Percentiles rank a stretch among this genome's conserved stretches.
These are phyloP conservation scores for Pseudogymnoascus verrucosus DNA, from an alignment of 2,329 filamentous ascomycete species.

Conservation along the genomic window DNA sequence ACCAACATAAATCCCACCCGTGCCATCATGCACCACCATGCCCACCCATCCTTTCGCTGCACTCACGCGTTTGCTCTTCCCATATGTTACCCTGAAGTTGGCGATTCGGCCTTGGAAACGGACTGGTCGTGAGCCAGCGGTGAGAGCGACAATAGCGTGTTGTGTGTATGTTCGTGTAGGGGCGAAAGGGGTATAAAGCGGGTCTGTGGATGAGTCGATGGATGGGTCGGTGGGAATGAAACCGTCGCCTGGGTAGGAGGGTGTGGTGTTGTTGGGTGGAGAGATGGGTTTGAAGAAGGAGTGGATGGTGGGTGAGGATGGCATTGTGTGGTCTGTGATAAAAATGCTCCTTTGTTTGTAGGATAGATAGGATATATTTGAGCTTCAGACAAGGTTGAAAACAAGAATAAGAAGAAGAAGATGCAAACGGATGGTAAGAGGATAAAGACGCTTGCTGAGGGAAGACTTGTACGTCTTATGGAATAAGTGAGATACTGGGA, in stretches of 20 bases:
- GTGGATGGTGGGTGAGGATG: neutral
- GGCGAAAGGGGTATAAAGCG: slow-evolving; percentile 31
- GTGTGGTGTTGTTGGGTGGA: slow-evolving; percentile 2
- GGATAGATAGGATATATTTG: neutral
- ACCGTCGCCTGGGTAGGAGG: slow-evolving; percentile 36
- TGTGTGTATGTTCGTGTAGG: slow-evolving; percentile 41
- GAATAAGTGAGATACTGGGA: neutral
- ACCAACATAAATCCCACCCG: slow-evolving; percentile 42
- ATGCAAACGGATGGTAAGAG: neutral
- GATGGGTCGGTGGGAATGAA: slow-evolving; percentile 43
- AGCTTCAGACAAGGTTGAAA: neutral
- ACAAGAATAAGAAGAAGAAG: neutral
- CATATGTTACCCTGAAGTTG: slow-evolving; percentile 41
- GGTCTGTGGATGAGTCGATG: slow-evolving; percentile 28
- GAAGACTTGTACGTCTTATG: neutral
- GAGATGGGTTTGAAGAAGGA: slow-evolving; percentile 1
- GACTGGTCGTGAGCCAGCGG: slow-evolving; percentile 42
- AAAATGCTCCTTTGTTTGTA: neutral
- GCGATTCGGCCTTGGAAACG: slow-evolving; percentile 47
- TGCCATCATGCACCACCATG: slow-evolving; percentile 48
- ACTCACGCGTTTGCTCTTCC: slow-evolving; percentile 34
- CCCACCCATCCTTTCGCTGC: slow-evolving; percentile 44
- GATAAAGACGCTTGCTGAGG: neutral
- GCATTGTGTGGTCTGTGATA: slow-evolving; percentile 40
- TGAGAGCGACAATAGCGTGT: slow-evolving; percentile 37